Evolutionary conservation across 371 early-diverging fungal species (phyloP).

Genomic region (Mortierella sp.): DNA sequence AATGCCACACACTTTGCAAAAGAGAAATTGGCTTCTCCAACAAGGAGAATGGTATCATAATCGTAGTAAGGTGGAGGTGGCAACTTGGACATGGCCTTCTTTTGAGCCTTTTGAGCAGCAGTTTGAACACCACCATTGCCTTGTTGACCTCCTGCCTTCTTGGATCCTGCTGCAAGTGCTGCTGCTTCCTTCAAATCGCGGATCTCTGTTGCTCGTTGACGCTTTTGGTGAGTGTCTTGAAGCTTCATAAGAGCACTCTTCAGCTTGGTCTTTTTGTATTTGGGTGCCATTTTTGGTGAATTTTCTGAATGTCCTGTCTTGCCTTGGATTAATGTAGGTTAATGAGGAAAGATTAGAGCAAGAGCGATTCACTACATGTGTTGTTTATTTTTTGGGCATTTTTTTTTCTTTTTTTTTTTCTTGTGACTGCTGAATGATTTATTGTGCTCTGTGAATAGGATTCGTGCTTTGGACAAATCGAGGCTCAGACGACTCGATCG

Average conservation of each 20-base stretch:
- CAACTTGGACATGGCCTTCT: conserved; percentile 38
- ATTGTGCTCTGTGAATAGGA: no score
- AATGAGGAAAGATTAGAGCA: neutral
- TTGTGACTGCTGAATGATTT: neutral
- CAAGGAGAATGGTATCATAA: conserved; percentile 68
- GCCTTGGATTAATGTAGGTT: no score
- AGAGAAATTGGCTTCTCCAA: conserved; percentile 92
- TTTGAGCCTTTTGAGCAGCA: conserved; percentile 31
- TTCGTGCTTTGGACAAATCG: no score
- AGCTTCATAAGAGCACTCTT: conserved; percentile 45
- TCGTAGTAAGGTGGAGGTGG: conserved; percentile 61
- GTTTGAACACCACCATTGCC: conserved; percentile 1
- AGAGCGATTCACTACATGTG: neutral
- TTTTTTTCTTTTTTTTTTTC: conserved; percentile 2
- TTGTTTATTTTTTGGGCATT: conserved; percentile 3
- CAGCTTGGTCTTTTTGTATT: conserved; percentile 52
- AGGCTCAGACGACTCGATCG: no score
- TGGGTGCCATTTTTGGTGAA: conserved; percentile 40
- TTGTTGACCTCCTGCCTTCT: conserved; percentile 28
- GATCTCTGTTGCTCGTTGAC: conserved; percentile 50
- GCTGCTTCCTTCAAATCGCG: conserved; percentile 48
- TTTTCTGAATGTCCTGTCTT: no score
- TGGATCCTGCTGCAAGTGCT: conserved; percentile 24
- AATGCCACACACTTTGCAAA: conserved; percentile 81
- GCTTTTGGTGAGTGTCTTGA: conserved; percentile 45